Evolutionary conservation across 1,284 basidiomycete species (phyloP).

Genomic region (Testicularia cyperi): DNA sequence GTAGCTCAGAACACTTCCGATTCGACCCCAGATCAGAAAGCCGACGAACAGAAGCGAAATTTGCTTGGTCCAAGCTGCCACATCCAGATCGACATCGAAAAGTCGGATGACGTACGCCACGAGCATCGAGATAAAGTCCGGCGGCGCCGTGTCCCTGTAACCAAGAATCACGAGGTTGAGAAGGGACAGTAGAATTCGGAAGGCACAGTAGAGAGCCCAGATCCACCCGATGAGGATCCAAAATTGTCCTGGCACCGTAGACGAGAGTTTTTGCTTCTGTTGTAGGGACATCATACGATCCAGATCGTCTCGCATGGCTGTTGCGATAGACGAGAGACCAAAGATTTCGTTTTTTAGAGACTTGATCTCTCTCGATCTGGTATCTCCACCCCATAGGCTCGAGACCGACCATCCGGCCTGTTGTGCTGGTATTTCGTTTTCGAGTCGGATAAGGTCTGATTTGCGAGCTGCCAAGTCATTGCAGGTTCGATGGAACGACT

Average conservation of each 20-base stretch:
- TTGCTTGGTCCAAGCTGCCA: conserved; percentile 60
- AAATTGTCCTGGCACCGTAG: conserved; percentile 56
- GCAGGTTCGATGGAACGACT: conserved; percentile 37
- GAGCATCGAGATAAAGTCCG: conserved; percentile 56
- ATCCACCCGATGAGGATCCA: conserved; percentile 57
- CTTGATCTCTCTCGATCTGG: conserved; percentile 45
- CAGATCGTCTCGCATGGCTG: conserved; percentile 60
- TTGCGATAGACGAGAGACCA: conserved; percentile 60
- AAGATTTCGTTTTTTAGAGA: conserved; percentile 60
- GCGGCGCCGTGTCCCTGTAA: conserved; percentile 52
- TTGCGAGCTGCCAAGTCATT: conserved; percentile 36
- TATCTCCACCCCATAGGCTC: conserved; percentile 21
- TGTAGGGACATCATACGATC: conserved; percentile 54
- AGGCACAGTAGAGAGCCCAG: conserved; percentile 61
- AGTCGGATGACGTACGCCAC: conserved; percentile 54
- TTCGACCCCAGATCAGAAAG: conserved; percentile 60
- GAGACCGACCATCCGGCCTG: conserved; percentile 9
- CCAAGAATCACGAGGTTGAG: conserved; percentile 39
- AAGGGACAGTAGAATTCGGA: conserved; percentile 23
- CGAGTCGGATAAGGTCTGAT: conserved; percentile 34
- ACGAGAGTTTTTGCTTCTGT: conserved; percentile 52
- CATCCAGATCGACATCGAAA: conserved; percentile 60
- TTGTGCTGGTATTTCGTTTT: conserved; percentile 7
- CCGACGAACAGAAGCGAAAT: conserved; percentile 61
- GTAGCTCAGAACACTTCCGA: conserved; percentile 60